phyloP scores from a whole-genome alignment of 140 eudicot species.

The Ambrosia hybrid region DNA sequence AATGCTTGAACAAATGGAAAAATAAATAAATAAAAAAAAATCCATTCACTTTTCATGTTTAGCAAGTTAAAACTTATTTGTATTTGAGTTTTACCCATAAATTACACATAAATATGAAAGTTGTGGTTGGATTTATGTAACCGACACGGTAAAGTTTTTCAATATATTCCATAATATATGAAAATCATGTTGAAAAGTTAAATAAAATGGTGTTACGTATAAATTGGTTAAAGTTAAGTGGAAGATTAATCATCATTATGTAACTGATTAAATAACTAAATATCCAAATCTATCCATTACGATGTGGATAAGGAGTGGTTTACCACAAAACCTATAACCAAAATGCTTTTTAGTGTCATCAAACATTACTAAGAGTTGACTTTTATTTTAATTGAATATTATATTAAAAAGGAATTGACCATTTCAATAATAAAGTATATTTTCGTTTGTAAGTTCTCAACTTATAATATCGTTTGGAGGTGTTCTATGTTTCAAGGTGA shows the following conservation, averaged over 20 bases:
- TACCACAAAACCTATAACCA: conserved; percentile 24
- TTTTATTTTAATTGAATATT: not conserved
- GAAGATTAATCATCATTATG: conserved; percentile 20
- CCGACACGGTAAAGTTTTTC: too few relatives aligned
- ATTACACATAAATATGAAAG: too few relatives aligned
- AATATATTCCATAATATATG: too few relatives aligned
- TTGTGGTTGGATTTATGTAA: too few relatives aligned
- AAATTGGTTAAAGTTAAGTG: conserved; percentile 12
- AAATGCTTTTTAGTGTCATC: conserved; percentile 30
- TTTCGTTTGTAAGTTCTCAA: conserved; percentile 22
- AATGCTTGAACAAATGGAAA: too few relatives aligned
- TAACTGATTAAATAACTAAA: conserved; percentile 10
- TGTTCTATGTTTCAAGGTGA: conserved; percentile 18
- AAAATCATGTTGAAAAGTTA: too few relatives aligned
- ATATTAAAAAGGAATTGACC: conserved; percentile 16
- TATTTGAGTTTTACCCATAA: too few relatives aligned
- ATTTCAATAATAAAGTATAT: not conserved
- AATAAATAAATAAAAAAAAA: too few relatives aligned
- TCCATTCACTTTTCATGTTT: too few relatives aligned
- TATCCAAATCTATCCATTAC: conserved; percentile 20
- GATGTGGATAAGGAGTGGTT: conserved; percentile 34
- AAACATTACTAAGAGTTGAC: conserved; percentile 33
- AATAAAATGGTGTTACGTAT: not conserved
- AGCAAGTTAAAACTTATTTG: too few relatives aligned
- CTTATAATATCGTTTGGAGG: conserved; percentile 20